Evolutionary conservation across 1,139 yeast genomes (phyloP).

Genomic region (Pichia sp.): DNA sequence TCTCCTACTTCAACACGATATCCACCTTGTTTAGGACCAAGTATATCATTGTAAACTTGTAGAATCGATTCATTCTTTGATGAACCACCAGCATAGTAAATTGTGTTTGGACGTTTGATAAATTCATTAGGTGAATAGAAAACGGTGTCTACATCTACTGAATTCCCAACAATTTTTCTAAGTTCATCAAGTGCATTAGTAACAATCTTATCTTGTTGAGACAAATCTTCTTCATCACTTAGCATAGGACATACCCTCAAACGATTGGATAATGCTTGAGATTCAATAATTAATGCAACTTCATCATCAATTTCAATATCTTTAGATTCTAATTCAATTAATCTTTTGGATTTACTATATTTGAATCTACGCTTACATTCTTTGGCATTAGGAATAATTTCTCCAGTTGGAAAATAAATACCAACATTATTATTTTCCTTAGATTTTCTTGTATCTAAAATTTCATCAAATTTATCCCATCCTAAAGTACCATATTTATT

Average conservation of each 20-base stretch:
- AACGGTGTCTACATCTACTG: conserved; percentile 46
- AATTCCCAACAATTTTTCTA: conserved; percentile 35
- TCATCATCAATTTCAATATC: conserved; percentile 46
- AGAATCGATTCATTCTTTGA: conserved; percentile 67
- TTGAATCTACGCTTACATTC: conserved; percentile 50
- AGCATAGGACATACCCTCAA: conserved; percentile 73
- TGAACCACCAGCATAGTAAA: conserved; percentile 86
- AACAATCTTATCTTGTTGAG: conserved; percentile 1
- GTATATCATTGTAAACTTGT: conserved; percentile 59
- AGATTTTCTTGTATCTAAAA: conserved; percentile 38
- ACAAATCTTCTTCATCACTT: conserved; percentile 17
- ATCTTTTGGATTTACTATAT: conserved; percentile 31
- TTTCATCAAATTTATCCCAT: conserved; percentile 65
- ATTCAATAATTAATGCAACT: conserved; percentile 72
- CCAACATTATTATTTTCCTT: conserved; percentile 43
- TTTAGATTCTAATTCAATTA: conserved; percentile 26
- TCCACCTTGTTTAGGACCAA: conserved; percentile 60
- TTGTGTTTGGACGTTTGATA: conserved; percentile 57
- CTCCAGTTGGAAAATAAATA: conserved; percentile 80
- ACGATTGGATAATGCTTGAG: conserved; percentile 82
- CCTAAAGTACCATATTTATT: conserved; percentile 32
- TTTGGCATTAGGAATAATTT: conserved; percentile 76
- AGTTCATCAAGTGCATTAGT: conserved; percentile 20
- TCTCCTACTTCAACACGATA: conserved; percentile 73
- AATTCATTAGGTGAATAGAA: conserved; percentile 39